These are phyloP conservation scores for Trichoderma polysporum DNA, from an alignment of 2,329 filamentous ascomycete genomes.

Conservation along the genomic window DNA sequence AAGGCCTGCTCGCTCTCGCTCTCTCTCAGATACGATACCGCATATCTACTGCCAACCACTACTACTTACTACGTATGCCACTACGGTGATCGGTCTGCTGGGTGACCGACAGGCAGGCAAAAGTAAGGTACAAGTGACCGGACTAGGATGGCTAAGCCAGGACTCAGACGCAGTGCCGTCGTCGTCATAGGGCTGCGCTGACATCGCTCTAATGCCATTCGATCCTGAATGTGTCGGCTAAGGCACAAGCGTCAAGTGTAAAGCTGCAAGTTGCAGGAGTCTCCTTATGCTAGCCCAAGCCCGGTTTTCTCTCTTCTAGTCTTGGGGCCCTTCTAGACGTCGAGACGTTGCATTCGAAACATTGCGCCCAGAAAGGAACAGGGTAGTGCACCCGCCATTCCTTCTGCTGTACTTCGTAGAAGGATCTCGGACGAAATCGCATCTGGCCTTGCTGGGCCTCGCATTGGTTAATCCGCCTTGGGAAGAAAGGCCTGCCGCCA, in stretches of 20 bases:
- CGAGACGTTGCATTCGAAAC: constrained; percentile 18
- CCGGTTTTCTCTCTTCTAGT: not conserved
- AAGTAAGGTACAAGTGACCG: constrained; percentile 12
- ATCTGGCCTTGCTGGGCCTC: not conserved
- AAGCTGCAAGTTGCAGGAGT: not conserved
- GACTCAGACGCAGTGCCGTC: constrained; percentile 17
- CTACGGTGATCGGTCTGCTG: not conserved
- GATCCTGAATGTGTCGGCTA: not conserved
- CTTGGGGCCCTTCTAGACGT: constrained; percentile 15
- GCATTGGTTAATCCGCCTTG: constrained; percentile 11
- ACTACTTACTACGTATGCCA: not conserved
- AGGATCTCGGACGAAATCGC: constrained; percentile 20
- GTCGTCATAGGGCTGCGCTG: constrained; percentile 33
- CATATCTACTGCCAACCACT: not conserved
- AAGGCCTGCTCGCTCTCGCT: not conserved
- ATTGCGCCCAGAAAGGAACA: constrained; percentile 18
- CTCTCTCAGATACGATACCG: no score
- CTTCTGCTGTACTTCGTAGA: not conserved
- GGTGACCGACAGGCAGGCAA: not conserved
- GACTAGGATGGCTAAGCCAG: constrained; percentile 1
- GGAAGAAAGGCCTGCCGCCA: constrained; percentile 11
- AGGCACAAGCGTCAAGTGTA: constrained; percentile 5
- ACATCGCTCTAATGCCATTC: constrained; percentile 5
- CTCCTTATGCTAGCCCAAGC: constrained; percentile 9
- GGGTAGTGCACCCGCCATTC: constrained; percentile 15